Conservation (phyloP, 495 filamentous ascomycete species). For the Tuber magnatum region DNA sequence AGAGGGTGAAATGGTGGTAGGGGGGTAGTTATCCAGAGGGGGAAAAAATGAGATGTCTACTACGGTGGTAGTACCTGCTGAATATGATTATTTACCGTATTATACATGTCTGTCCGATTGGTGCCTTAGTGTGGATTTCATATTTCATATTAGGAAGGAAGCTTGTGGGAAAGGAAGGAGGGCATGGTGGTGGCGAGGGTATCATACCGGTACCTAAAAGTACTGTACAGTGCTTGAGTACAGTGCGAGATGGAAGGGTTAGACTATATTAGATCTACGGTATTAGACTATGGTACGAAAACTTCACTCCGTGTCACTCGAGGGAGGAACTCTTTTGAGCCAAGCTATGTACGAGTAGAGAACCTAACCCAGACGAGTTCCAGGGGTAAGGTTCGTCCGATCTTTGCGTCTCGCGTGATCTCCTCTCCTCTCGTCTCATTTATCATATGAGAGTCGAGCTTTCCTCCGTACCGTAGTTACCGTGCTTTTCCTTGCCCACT, state of each 20-base stretch:
- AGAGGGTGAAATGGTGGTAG: slow-evolving; percentile 8
- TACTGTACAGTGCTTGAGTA: no score
- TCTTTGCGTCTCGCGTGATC: not conserved
- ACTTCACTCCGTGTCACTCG: not conserved
- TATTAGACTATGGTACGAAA: no score
- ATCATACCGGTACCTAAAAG: not conserved
- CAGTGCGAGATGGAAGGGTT: no score
- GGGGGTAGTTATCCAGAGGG: slow-evolving; percentile 10
- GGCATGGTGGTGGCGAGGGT: not conserved
- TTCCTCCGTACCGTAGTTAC: not conserved
- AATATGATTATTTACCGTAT: not conserved
- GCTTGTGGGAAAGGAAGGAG: not conserved
- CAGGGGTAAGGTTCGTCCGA: slow-evolving; percentile 2
- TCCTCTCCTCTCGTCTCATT: not conserved
- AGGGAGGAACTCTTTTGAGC: not conserved
- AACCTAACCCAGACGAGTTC: not conserved
- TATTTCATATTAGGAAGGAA: not conserved
- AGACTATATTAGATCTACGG: no score
- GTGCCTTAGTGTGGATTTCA: not conserved
- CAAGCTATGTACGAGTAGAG: not conserved
- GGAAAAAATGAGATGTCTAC: not conserved
- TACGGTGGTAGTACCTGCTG: not conserved
- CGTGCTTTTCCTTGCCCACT: not conserved
- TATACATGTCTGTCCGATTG: no score
- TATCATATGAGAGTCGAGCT: not conserved